Conservation (phyloP, 2,329 filamentous ascomycete genomes). For the Akanthomyces muscarius region DNA sequence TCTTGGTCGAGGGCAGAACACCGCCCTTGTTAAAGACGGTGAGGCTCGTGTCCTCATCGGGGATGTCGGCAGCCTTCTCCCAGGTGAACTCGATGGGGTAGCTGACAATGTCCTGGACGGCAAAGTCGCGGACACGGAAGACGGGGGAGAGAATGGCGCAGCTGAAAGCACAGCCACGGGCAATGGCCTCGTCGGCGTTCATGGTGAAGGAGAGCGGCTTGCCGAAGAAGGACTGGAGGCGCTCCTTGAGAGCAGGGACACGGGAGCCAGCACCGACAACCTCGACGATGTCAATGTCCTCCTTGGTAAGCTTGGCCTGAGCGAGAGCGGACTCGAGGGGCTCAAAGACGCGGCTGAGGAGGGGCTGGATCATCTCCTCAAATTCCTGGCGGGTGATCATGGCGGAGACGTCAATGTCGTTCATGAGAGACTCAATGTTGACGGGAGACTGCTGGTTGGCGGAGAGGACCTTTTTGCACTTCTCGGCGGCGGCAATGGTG, state of each 20-base stretch:
- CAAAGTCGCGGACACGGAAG: slow-evolving; percentile 97
- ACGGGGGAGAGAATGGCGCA: slow-evolving; percentile 96
- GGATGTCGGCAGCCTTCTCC: slow-evolving; percentile 98
- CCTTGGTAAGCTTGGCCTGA: slow-evolving; percentile 85
- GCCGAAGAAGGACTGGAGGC: slow-evolving; percentile 85
- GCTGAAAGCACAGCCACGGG: slow-evolving; percentile 93
- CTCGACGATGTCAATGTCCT: slow-evolving; percentile 92
- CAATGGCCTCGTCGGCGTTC: slow-evolving; percentile 96
- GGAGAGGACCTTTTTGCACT: slow-evolving; percentile 96
- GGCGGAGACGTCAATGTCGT: slow-evolving; percentile 85
- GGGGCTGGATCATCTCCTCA: slow-evolving; percentile 81
- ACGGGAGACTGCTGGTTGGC: slow-evolving; percentile 89
- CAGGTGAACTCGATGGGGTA: slow-evolving; percentile 98
- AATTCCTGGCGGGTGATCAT: slow-evolving; percentile 94
- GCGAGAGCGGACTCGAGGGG: slow-evolving; percentile 88
- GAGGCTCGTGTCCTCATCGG: slow-evolving; percentile 94
- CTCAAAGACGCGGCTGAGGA: slow-evolving; percentile 66
- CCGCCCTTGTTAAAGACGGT: slow-evolving; percentile 98
- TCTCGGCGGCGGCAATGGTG: slow-evolving; percentile 85
- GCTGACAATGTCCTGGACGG: slow-evolving; percentile 93
- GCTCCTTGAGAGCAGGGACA: slow-evolving; percentile 87
- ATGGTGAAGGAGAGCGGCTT: slow-evolving; percentile 92
- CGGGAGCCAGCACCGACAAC: slow-evolving; percentile 92
- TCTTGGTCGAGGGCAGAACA: slow-evolving; percentile 96
- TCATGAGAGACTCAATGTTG: slow-evolving; percentile 98